phyloP scores from a whole-genome alignment of 179 eudicot genomes.

The Spergularia azorica region DNA sequence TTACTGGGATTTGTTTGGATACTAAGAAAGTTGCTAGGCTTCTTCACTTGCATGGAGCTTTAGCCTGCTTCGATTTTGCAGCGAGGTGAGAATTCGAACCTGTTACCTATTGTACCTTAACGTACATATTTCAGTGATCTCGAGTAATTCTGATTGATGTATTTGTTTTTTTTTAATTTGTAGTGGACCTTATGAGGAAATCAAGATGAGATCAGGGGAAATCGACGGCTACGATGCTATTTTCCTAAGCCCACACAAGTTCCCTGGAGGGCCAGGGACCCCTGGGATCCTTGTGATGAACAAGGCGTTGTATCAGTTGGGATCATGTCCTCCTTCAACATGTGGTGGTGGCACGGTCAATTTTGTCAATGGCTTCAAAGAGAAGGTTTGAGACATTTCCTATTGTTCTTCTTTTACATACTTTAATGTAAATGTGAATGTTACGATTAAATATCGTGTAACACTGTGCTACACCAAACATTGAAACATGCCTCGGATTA shows the following conservation, averaged over 20 bases:
- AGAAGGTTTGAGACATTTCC: constrained; percentile 35
- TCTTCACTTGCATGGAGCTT: constrained; percentile 60
- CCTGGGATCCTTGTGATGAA: constrained; percentile 68
- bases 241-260: constrained; percentile 69
- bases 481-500: no score
- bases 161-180: not conserved
- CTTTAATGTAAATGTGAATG: no score
- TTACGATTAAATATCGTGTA: not conserved
- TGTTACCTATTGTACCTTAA: not conserved
- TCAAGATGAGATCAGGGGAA: constrained; percentile 68
- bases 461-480: no score
- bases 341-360: constrained; percentile 79
- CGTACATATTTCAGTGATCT: not conserved
- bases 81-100: constrained; percentile 46
- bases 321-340: constrained; percentile 64
- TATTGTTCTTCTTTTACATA: no score
- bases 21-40: constrained; percentile 52
- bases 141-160: not conserved
- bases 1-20: constrained; percentile 56
- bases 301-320: constrained; percentile 50
- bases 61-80: constrained; percentile 75
- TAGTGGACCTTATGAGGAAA: constrained; percentile 70
- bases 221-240: constrained; percentile 74
- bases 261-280: constrained; percentile 73
- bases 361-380: constrained; percentile 55